Evolutionary conservation across 148 eudicot species (phyloP).

Genomic region (Talinum fruticosum): DNA sequence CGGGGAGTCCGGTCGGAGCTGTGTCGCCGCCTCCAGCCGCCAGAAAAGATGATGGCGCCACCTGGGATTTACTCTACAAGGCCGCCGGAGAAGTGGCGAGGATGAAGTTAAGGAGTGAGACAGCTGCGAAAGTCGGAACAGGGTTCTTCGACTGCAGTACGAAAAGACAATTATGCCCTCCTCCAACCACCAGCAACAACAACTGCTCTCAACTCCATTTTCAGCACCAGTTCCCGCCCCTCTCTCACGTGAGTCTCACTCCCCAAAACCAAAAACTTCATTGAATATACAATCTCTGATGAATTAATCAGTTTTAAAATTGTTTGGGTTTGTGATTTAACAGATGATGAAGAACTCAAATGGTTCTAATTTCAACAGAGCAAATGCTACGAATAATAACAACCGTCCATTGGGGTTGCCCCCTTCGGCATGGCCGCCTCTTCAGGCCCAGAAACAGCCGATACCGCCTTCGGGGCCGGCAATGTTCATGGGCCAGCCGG

Average conservation of each 20-base stretch:
- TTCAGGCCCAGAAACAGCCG: constrained; percentile 34
- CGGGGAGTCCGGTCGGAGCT: constrained; percentile 37
- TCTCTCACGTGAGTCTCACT: constrained; percentile 19
- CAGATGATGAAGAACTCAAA: not conserved
- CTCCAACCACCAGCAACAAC: not conserved
- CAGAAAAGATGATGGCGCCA: constrained; percentile 14
- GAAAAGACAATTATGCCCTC: constrained; percentile 20
- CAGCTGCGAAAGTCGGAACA: constrained; percentile 22
- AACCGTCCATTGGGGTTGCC: constrained; percentile 39
- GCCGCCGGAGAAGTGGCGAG: constrained; percentile 66
- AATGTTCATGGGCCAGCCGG: constrained; percentile 37
- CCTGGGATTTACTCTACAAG: constrained; percentile 44
- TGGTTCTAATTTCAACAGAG: not conserved
- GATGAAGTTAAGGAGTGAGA: constrained; percentile 38
- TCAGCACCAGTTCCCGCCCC: constrained; percentile 27
- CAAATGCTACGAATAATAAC: not conserved
- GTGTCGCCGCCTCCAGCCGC: constrained; percentile 29
- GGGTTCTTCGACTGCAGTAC: constrained; percentile 34
- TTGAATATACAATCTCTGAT: too few species aligned
- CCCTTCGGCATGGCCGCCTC: constrained; percentile 58
- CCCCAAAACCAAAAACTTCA: not conserved
- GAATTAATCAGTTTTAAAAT: too few species aligned
- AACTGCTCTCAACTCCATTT: constrained; percentile 9
- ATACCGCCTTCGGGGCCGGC: constrained; percentile 30
- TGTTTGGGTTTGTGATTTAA: too few species aligned